A percentile compares a stretch with the other conserved stretches of the same genome.
Conservation (phyloP, 2,329 filamentous ascomycete genomes). For the Fusarium avenaceum region DNA sequence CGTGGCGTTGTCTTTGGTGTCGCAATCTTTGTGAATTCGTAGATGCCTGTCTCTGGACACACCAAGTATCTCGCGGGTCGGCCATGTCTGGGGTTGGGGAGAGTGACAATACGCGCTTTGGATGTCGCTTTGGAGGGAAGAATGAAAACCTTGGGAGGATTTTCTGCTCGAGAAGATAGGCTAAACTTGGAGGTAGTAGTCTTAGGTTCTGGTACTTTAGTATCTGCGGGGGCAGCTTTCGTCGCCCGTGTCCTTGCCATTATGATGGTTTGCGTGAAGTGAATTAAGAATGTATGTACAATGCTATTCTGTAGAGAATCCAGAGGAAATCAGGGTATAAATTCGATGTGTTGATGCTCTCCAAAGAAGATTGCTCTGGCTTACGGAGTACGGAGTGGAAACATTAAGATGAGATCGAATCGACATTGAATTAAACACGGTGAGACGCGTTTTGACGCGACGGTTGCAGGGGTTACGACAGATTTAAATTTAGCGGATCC, state of each 20-base stretch:
- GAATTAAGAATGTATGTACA: conserved; percentile 1
- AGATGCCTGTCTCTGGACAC: conserved; percentile 72
- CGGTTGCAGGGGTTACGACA: conserved; percentile 23
- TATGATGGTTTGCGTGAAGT: conserved; percentile 4
- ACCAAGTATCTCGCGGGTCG: conserved; percentile 71
- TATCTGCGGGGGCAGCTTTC: conserved; percentile 51
- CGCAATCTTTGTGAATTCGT: conserved; percentile 73
- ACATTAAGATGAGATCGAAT: conserved; percentile 9
- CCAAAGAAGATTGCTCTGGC: conserved; percentile 4
- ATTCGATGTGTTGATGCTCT: neutral
- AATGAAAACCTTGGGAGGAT: conserved; percentile 70
- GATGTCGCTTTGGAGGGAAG: conserved; percentile 67
- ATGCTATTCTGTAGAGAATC: neutral
- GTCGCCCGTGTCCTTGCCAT: conserved; percentile 67
- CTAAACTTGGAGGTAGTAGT: conserved; percentile 57
- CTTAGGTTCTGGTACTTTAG: conserved; percentile 49
- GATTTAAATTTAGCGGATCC: conserved; percentile 23
- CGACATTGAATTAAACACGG: conserved; percentile 30
- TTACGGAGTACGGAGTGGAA: neutral
- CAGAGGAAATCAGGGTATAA: neutral
- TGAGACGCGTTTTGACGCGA: conserved; percentile 40
- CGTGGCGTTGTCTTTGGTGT: conserved; percentile 66
- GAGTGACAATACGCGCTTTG: conserved; percentile 70
- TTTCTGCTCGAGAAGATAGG: conserved; percentile 57
- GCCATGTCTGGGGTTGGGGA: conserved; percentile 70